Base-by-base conservation (phyloP, 208 protist species). In the Acanthamoeba castellanii region DNA sequence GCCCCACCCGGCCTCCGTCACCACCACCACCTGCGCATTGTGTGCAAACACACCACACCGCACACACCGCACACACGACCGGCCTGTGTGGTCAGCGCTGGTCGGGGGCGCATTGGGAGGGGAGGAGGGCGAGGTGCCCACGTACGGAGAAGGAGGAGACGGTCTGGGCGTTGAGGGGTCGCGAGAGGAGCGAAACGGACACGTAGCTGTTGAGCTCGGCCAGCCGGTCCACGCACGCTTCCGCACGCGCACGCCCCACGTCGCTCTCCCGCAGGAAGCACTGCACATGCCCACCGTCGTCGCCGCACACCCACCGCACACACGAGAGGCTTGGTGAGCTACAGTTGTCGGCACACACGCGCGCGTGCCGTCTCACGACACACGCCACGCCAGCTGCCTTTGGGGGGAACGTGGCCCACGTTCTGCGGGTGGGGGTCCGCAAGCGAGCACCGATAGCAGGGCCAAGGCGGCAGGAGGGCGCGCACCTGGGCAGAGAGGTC, bases 171-270 rank as follows among this genome's bases (percentile, higher is more conserved):
- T 98, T n/a, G 47, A 95, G 85, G 6, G 68, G 27, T 14, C 94
- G 96, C 30, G 34, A 82, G 59, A 96, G 37, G 18, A 55, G 59
- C 18, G 50, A 37, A 3, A 98, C 78, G 32, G 50, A 61, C 27
- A 99, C 98, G 85, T 98, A 98, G 8, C 55, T 64, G 96, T 99
- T 99, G 68, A 99, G 97, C 93, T 99, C 98, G 32, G 94, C 85
- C 9, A 99, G 68, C 37, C 96, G 95, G 34, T 64, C 30, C 3
- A 96, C 9, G 50, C 78, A 97, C 16, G 95, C 96, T 5, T 92
- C 55, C 30, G 97, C 98, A 61, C 98, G 76, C 59, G 94, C 95
- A 76, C 20, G 27, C 5, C 84, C 84, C n/a, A 91, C 84, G 37
- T 91, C 84, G 22, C 22, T 37, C 37, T 91, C 27, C 14, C 34